Percentiles rank a stretch among this genome's conserved stretches.
phyloP scores from a whole-genome alignment of 306 rosid species.

The Cucumis hystrix region DNA sequence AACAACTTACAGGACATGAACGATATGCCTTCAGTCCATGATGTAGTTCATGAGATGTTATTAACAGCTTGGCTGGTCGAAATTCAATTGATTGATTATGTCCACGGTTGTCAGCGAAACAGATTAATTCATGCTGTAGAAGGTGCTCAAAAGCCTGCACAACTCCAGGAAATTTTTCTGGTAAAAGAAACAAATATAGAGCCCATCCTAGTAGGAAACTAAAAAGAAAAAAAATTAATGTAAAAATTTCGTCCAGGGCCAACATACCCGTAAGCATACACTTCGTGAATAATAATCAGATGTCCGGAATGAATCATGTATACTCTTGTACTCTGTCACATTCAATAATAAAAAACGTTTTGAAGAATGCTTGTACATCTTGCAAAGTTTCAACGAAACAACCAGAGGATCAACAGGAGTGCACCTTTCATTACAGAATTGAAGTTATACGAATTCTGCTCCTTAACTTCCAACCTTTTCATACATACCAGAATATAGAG shows the following conservation, averaged over 20 bases:
- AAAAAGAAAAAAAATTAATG: too few species aligned
- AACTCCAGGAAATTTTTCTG: background rate
- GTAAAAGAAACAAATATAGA: background rate
- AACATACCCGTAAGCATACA: slow-evolving; percentile 68
- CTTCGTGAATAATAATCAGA: slow-evolving; percentile 46
- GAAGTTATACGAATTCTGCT: slow-evolving; percentile 73
- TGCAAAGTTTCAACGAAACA: slow-evolving; percentile 8
- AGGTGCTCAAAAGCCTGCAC: slow-evolving; percentile 93
- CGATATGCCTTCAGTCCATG: slow-evolving; percentile 49
- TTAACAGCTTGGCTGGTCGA: slow-evolving; percentile 63
- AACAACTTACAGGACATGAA: slow-evolving; percentile 68
- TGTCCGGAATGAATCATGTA: slow-evolving; percentile 52
- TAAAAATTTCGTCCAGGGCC: background rate
- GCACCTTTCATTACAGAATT: slow-evolving; percentile 76
- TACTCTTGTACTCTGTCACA: slow-evolving; percentile 62
- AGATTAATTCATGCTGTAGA: slow-evolving; percentile 50
- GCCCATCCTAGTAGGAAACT: background rate
- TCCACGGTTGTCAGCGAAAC: slow-evolving; percentile 64
- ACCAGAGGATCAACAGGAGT: slow-evolving; percentile 6
- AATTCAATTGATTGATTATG: slow-evolving; percentile 53
- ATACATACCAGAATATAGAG: slow-evolving; percentile 78
- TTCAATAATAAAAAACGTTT: background rate
- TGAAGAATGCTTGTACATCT: background rate
- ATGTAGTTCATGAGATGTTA: slow-evolving; percentile 47
- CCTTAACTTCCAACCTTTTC: slow-evolving; percentile 84